Evolutionary conservation across 768 basidiomycete species (phyloP).

Genomic region (Butyriboletus loyo): DNA sequence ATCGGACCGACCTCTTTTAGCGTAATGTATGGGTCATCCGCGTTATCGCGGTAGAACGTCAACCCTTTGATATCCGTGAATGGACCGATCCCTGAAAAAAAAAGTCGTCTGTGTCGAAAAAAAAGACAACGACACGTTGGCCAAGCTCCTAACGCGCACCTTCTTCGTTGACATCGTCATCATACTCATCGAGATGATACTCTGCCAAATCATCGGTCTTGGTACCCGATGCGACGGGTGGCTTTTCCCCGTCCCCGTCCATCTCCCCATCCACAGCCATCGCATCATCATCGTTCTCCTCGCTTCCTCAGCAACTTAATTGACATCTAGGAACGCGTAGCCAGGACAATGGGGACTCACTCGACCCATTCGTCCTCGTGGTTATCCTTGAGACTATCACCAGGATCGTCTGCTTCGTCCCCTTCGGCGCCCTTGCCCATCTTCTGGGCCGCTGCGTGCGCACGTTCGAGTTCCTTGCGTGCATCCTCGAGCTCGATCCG

Average conservation of each 20-base stretch:
- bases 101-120: background rate
- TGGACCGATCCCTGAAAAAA: conserved; percentile 56
- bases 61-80: conserved; percentile 97
- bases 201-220: conserved; percentile 69
- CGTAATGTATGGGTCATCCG: conserved; percentile 96
- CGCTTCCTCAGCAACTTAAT: conserved; percentile 32
- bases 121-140: background rate
- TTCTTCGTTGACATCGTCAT: conserved; percentile 60
- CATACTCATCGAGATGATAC: conserved; percentile 91
- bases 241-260: conserved; percentile 10
- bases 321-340: conserved; percentile 6
- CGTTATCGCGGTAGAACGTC: conserved; percentile 85
- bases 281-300: conserved; percentile 48
- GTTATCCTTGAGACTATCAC: conserved; percentile 38
- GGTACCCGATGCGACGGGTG: conserved; percentile 28
- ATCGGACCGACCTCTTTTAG: conserved; percentile 76
- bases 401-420: conserved; percentile 59
- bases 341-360: conserved; percentile 51
- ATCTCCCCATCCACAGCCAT: conserved; percentile 63
- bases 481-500: conserved; percentile 89
- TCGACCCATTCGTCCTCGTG: conserved; percentile 77
- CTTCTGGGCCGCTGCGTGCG: conserved; percentile 68
- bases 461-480: conserved; percentile 76
- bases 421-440: conserved; percentile 69
- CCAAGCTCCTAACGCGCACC: conserved; percentile 16